phyloP scores from a whole-genome alignment of 2,329 filamentous ascomycete species.

The Aureobasidium sp. region DNA sequence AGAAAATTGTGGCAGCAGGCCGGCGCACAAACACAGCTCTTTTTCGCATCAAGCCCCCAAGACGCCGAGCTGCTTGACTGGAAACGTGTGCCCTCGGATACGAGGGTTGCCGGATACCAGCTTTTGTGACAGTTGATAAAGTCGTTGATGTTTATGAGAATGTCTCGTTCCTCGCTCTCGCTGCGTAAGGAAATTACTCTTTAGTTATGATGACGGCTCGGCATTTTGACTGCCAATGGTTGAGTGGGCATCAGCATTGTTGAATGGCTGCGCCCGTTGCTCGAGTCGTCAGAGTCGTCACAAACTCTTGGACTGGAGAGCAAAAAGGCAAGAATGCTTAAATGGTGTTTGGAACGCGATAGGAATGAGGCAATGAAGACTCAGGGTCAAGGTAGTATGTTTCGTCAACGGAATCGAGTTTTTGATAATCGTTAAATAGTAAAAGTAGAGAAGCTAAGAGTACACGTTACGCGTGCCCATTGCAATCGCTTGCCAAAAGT shows the following conservation, averaged over 20 bases:
- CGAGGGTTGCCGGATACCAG: background rate
- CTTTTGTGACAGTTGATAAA: background rate
- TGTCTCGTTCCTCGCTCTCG: background rate
- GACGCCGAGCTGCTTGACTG: background rate
- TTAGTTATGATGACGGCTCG: background rate
- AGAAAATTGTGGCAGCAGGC: background rate
- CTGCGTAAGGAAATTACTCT: background rate
- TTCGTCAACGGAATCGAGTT: background rate
- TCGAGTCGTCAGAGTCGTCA: background rate
- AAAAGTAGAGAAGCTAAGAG: conserved; percentile 3
- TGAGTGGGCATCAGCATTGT: background rate
- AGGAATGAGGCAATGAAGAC: background rate
- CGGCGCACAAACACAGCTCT: background rate
- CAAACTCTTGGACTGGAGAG: background rate
- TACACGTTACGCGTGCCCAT: background rate
- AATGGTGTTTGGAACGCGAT: too few species aligned
- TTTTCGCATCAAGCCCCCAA: background rate
- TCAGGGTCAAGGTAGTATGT: background rate
- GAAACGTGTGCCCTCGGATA: background rate
- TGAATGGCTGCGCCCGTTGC: background rate
- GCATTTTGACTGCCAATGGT: background rate
- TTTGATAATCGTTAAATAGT: conserved; percentile 8
- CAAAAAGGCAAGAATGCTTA: background rate
- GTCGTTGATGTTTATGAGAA: background rate
- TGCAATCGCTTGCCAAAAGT: conserved; percentile 6